Base-by-base conservation (phyloP, 2,329 filamentous ascomycete genomes). In the Grosmannia clavigera region DNA sequence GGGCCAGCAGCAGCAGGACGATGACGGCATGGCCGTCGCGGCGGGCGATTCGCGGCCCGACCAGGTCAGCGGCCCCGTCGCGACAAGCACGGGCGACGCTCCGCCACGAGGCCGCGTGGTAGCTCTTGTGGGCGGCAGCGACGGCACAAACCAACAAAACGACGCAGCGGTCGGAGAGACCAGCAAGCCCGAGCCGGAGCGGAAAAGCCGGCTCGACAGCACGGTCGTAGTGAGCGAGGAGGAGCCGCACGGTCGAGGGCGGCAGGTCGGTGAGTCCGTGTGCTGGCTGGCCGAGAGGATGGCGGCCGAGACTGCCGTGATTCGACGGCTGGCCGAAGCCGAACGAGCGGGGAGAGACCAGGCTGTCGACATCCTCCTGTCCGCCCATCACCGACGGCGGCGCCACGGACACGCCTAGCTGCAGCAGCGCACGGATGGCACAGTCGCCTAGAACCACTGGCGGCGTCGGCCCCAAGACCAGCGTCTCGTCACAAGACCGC, bases 121-220 rank as follows among this genome's bases (percentile, higher is more conserved):
- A 58, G 57, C 57, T 58, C 48, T 53, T 52, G 48, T 58, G 57
- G 50, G 57, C 57, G 56, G 57, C 57, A n/a, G 57, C 57, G 14
- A 58, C n/a, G 33, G 57, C 57, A 46, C 56, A 58, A 29, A 29
- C 43, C 11, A 58, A 46, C 29, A 58, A 46, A 9, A 27, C 56
- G 43, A 31, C 11, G n/a, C 56, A 51, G 43, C 56, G 56, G 40
- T 57, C 55, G 33, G 33, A 35, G 33, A 11, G 33, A 35, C 11
- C 5, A 14, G 57, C 14, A 16, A 55, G 33, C n/a, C 16, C 5
- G 19, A 53, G 33, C n/a, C 16, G 10, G 19, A 53, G 48, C 22
- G 57, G 33, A 29, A 58, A 53, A 33, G 22, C 57, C 31, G 57
- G 57, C 57, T 58, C 57, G 33, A 58, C 16, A 33, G 33, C 27